Evolutionary conservation across 495 filamentous ascomycete genomes (phyloP).

Genomic region (Glonium stellatum): DNA sequence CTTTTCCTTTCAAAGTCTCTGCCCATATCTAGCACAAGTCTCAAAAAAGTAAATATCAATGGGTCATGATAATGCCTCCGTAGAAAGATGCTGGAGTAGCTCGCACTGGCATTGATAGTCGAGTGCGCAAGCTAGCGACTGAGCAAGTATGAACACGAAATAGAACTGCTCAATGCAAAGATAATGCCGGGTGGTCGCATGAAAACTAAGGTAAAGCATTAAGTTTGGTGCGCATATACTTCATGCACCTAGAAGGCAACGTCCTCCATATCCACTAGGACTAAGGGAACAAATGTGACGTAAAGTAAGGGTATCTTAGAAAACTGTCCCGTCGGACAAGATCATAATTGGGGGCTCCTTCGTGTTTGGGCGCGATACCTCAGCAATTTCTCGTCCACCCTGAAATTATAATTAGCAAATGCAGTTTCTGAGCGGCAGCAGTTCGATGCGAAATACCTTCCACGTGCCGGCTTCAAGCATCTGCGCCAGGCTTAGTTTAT

Average conservation of each 20-base stretch:
- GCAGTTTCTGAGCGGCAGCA: background rate
- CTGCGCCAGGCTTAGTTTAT: slow-evolving; percentile 63
- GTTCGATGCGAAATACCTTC: slow-evolving; percentile 67
- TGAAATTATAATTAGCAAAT: slow-evolving; percentile 35
- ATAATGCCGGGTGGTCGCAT: background rate
- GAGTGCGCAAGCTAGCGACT: background rate
- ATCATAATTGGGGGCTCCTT: slow-evolving; percentile 97
- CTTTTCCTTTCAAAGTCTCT: background rate
- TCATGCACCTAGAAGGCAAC: background rate
- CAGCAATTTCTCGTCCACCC: slow-evolving; percentile 94
- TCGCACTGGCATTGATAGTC: background rate
- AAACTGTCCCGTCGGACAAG: slow-evolving; percentile 91
- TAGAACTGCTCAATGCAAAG: background rate
- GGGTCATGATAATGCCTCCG: background rate
- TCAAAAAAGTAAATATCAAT: background rate
- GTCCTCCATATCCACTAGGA: background rate
- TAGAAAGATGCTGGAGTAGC: background rate
- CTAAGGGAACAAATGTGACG: slow-evolving; percentile 9
- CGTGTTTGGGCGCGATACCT: slow-evolving; percentile 90
- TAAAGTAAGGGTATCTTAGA: slow-evolving; percentile 48
- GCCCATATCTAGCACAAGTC: background rate
- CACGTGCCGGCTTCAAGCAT: slow-evolving; percentile 86
- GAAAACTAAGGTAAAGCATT: background rate
- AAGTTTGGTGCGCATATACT: slow-evolving; percentile 1
- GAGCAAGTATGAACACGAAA: slow-evolving; percentile 15